Base-by-base conservation (phyloP, 768 basidiomycete genomes). In the Serendipita sp. region DNA sequence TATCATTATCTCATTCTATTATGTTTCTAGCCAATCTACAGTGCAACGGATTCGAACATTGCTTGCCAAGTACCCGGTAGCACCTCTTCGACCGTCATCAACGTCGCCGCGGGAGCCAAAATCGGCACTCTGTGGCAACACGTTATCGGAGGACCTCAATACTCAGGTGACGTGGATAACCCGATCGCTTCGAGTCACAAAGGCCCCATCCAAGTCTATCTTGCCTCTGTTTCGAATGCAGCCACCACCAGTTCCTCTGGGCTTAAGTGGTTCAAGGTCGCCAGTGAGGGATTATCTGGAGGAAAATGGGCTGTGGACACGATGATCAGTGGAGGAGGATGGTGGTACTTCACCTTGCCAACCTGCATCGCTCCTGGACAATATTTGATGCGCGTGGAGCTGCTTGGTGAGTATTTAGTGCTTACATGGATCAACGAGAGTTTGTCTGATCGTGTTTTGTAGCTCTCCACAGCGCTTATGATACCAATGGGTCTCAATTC, bases 351-450 rank as follows among this genome's bases (percentile, higher is more conserved):
- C 35, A 64, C 41, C 35, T 13, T 66, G 18, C 66, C 66, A 13
- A 45, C 34, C 35, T 64, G 52, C 18, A 66, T 66, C 44, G 46
- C 66, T 10, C 23, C 63, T 1, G 66, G 66, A 2, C 7, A 66
- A 8, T 66, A 66, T 30, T 41, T 66, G n/a, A 35, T 66, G 46
- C 63, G 66, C 18, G 65, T 78, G 32, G 79, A 80, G 69, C 77
- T 78, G 60, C 78, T 78, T 66, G 78, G 78, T 78, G 52, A 65
- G 76, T 69, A 23, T 13, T 28, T 28, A 63, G 3, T 8, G 30
- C 16, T n/a, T 8, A 8, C 16, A 18, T 51, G 8, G 8, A 51
- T 8, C 7, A 1, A 8, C 16, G n/a, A n/a, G n/a, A 18, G 5
- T 18, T 8, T 51, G 48, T n/a, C n/a, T 5, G n/a, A 8, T 51